phyloP scores from a whole-genome alignment of 1,139 yeast genomes.

The Kodamaea fungicola region DNA sequence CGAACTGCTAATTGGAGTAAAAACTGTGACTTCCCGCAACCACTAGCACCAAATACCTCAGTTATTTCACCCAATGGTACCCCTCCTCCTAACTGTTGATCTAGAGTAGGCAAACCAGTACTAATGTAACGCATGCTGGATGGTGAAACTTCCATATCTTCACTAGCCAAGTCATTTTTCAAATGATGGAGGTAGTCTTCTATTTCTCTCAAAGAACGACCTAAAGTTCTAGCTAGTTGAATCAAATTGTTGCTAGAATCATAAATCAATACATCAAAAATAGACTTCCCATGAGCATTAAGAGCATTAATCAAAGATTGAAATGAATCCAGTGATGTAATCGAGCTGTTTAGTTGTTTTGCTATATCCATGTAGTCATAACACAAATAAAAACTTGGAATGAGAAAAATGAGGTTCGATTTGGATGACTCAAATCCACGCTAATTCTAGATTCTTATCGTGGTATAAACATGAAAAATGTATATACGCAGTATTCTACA shows the following conservation, averaged over 20 bases:
- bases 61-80: slow-evolving; percentile 63
- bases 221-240: slow-evolving; percentile 39
- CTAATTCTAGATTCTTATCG: too few species aligned
- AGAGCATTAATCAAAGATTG: slow-evolving; percentile 14
- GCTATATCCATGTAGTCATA: slow-evolving; percentile 22
- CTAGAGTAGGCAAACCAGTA: slow-evolving; percentile 61
- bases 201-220: slow-evolving; percentile 48
- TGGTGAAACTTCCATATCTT: slow-evolving; percentile 1
- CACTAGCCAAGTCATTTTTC: slow-evolving; percentile 4
- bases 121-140: slow-evolving; percentile 26
- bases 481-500: too few species aligned
- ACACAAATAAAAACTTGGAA: background rate
- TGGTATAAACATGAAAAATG: too few species aligned
- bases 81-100: slow-evolving; percentile 63
- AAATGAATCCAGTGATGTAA: slow-evolving; percentile 13
- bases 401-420: too few species aligned
- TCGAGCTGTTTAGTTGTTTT: slow-evolving; percentile 20
- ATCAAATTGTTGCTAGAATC: slow-evolving; percentile 15
- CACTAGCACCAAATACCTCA: slow-evolving; percentile 81
- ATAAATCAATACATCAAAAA: slow-evolving; percentile 20
- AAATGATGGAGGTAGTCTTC: slow-evolving; percentile 34
- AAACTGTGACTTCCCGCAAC: slow-evolving; percentile 81
- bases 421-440: too few species aligned
- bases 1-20: slow-evolving; percentile 60
- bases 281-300: slow-evolving; percentile 20